Evolutionary conservation across 169 alveolate species (phyloP), one percentile per base, ranked within the genome.

Genomic region (Eimeria maxima): DNA sequence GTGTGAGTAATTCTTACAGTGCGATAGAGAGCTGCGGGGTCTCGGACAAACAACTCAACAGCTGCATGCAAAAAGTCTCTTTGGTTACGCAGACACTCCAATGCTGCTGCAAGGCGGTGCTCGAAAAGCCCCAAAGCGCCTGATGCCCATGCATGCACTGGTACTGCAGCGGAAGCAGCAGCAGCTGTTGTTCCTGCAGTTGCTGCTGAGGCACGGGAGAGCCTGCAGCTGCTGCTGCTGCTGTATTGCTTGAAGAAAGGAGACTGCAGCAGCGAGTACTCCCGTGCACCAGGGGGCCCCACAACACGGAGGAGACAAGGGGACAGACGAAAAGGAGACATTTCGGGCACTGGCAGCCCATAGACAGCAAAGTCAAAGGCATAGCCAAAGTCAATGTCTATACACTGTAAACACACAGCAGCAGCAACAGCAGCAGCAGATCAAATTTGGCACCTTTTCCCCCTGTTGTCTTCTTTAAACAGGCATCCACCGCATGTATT

Each of bases 381-480:
- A 97, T 99, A 99, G 73, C 99, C 99, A 97, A 99, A 99, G 97
- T 99, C 99, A 60, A 99, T 99, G 96, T 99, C 99, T 24, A 99
- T 98, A 47, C 99, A 97, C 96, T 99, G 99, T 55, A 47, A 4
- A 53, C 60, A 53, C 38, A 14, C 60, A 53, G 57, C 60, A 53
- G 3, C 60, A 53, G 60, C 60, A 53, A 3, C 60, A 53, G 60
- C 60, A 53, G 60, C 60, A 53, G 60, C 60, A 53, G 38, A 33
- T 33, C 38, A 33, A 33, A 33, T 33, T 33, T 33, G 38, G 38
- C 38, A 33, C 1, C 38, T 0, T 33, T 33, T 33, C 1, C 38
- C 1, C 1, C 2, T 1, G 38, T 33, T 33, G 38, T 33, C 38
- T 33, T 33, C 38, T 33, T 33, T 33, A 33, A 33, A 0, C 2